Evolutionary conservation across 2,329 filamentous ascomycete genomes (phyloP).

Genomic region (Onygenales sp.): DNA sequence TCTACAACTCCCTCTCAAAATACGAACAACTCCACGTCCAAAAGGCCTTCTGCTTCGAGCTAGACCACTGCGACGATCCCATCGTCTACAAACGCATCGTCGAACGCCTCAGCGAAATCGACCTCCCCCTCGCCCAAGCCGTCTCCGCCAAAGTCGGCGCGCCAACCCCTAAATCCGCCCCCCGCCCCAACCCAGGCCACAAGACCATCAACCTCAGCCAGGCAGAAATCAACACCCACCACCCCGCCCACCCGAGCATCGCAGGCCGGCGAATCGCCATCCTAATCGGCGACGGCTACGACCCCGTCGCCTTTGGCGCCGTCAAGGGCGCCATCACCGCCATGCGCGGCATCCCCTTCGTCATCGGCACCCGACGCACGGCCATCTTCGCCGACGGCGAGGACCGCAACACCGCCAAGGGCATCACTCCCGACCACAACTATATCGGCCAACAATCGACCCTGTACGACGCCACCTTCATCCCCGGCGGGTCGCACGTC

Average conservation of each 20-base stretch:
- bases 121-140: conserved; percentile 56
- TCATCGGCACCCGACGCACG: conserved; percentile 59
- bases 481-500: conserved; percentile 53
- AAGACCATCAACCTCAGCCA: conserved; percentile 60
- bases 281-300: conserved; percentile 22
- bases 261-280: conserved; percentile 54
- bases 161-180: conserved; percentile 44
- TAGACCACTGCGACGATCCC: conserved; percentile 74
- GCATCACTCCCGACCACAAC: conserved; percentile 60
- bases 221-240: conserved; percentile 65
- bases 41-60: conserved; percentile 56
- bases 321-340: conserved; percentile 54
- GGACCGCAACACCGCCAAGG: conserved; percentile 21
- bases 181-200: conserved; percentile 54
- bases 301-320: conserved; percentile 54
- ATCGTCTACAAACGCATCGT: conserved; percentile 64
- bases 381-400: conserved; percentile 55
- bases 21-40: conserved; percentile 57
- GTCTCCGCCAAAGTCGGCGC: conserved; percentile 62
- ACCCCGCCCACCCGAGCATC: conserved; percentile 57
- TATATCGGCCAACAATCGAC: conserved; percentile 67
- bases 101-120: conserved; percentile 61
- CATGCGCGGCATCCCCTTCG: conserved; percentile 56
- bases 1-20: conserved; percentile 66
- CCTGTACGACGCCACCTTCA: conserved; percentile 69